phyloP scores from a whole-genome alignment of 1,139 yeast genomes.

The Suhomyces bokatorum region DNA sequence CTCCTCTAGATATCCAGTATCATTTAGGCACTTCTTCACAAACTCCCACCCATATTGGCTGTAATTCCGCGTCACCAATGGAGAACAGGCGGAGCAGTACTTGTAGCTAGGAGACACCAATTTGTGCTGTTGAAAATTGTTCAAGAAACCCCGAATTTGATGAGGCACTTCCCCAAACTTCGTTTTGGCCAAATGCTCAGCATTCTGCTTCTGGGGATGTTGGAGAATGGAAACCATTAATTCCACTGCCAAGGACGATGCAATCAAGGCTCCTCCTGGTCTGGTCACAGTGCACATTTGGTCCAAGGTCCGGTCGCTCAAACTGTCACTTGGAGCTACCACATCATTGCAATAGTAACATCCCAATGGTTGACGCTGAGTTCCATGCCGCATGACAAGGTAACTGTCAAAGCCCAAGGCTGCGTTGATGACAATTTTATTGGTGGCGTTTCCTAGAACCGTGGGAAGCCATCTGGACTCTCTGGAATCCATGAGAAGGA shows the following conservation, averaged over 20 bases:
- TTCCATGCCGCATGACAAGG: slow-evolving; percentile 91
- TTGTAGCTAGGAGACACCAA: slow-evolving; percentile 70
- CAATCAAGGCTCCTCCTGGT: slow-evolving; percentile 91
- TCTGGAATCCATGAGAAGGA: slow-evolving; percentile 86
- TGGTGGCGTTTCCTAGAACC: slow-evolving; percentile 62
- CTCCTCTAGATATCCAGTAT: slow-evolving; percentile 66
- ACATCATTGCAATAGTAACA: slow-evolving; percentile 96
- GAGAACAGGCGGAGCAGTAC: slow-evolving; percentile 85
- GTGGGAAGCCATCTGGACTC: slow-evolving; percentile 98
- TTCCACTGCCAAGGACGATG: slow-evolving; percentile 86
- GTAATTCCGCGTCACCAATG: slow-evolving; percentile 52
- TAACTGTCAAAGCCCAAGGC: slow-evolving; percentile 95
- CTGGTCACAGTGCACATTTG: slow-evolving; percentile 99
- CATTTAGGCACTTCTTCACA: slow-evolving; percentile 65
- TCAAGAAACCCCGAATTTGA: slow-evolving; percentile 83
- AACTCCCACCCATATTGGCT: slow-evolving; percentile 72
- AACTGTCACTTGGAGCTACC: slow-evolving; percentile 87
- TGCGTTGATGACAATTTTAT: slow-evolving; percentile 80
- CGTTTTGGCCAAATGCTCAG: slow-evolving; percentile 39
- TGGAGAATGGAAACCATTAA: slow-evolving; percentile 74
- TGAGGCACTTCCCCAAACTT: slow-evolving; percentile 79
- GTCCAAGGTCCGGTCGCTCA: slow-evolving; percentile 82
- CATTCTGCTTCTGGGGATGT: slow-evolving; percentile 52
- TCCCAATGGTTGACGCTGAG: slow-evolving; percentile 54
- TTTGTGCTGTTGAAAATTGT: slow-evolving; percentile 61